Evolutionary conservation across 2,329 filamentous ascomycete species (phyloP).

Genomic region (Aspergillus persii): DNA sequence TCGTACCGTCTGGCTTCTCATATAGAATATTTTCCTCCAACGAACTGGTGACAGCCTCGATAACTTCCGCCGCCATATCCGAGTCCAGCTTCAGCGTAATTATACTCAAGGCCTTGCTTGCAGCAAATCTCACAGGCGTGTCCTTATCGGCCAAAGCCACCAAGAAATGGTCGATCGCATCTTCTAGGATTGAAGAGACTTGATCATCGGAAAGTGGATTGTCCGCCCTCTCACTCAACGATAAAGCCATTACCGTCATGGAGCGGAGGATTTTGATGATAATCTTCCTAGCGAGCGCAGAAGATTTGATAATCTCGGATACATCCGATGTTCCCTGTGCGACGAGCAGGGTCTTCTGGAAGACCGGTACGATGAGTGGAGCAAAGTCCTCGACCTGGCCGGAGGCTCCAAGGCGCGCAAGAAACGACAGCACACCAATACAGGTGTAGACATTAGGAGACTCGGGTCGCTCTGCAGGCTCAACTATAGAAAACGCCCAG

Average conservation of each 20-base stretch:
- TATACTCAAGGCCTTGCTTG: slow-evolving; percentile 88
- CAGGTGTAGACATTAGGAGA: slow-evolving; percentile 65
- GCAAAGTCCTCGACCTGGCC: slow-evolving; percentile 73
- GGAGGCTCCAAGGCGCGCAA: slow-evolving; percentile 71
- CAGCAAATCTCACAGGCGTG: slow-evolving; percentile 83
- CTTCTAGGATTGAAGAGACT: slow-evolving; percentile 64
- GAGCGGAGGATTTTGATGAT: slow-evolving; percentile 82
- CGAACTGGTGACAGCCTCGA: slow-evolving; percentile 76
- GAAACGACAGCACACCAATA: slow-evolving; percentile 75
- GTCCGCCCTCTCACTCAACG: slow-evolving; percentile 45
- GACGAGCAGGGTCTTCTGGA: slow-evolving; percentile 61
- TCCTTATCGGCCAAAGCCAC: slow-evolving; percentile 80
- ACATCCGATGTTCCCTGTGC: slow-evolving; percentile 51
- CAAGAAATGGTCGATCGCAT: slow-evolving; percentile 76
- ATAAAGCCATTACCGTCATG: slow-evolving; percentile 64
- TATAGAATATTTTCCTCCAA: slow-evolving; percentile 62
- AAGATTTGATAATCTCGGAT: slow-evolving; percentile 60
- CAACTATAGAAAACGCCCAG: slow-evolving; percentile 67
- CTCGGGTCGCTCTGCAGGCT: slow-evolving; percentile 40
- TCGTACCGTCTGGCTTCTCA: slow-evolving; percentile 46
- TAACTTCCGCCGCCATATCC: slow-evolving; percentile 80
- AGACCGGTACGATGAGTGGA: slow-evolving; percentile 63
- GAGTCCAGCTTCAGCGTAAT: slow-evolving; percentile 76
- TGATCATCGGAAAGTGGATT: slow-evolving; percentile 28
- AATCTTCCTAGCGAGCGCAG: slow-evolving; percentile 76